Evolutionary conservation across 768 basidiomycete genomes (phyloP).

Genomic region (Hypholoma sublateritium): DNA sequence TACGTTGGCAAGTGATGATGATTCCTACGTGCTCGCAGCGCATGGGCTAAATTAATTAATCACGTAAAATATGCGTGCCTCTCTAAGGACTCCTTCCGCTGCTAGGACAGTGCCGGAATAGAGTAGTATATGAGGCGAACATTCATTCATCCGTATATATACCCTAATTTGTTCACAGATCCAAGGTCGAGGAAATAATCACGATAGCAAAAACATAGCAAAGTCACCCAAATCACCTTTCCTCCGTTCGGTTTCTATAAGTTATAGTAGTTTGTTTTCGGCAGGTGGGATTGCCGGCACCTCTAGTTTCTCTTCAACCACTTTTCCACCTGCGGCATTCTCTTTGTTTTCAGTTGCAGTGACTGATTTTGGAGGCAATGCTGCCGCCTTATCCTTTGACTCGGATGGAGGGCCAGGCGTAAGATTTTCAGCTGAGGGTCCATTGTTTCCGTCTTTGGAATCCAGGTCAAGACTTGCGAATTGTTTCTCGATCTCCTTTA

Average conservation of each 20-base stretch:
- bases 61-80: constrained; percentile 5
- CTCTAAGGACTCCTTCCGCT: constrained; percentile 5
- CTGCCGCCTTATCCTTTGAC: background rate
- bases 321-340: too few species aligned
- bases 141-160: background rate
- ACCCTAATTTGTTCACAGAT: background rate
- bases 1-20: background rate
- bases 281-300: too few species aligned
- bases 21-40: background rate
- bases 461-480: constrained; percentile 18
- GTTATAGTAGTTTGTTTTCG: too few species aligned
- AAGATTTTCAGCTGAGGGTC: background rate
- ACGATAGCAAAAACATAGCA: background rate
- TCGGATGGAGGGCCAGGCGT: background rate
- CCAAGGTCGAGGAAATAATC: background rate
- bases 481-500: constrained; percentile 19
- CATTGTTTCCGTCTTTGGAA: background rate
- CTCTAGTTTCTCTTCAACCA: too few species aligned
- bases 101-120: constrained; percentile 7
- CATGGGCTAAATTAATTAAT: background rate
- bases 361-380: too few species aligned
- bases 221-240: too few species aligned
- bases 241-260: too few species aligned
- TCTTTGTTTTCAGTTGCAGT: too few species aligned
- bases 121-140: constrained; percentile 10